Base-by-base conservation (phyloP, 78 protist genomes). In the Blattamonas nauphoetae region DNA sequence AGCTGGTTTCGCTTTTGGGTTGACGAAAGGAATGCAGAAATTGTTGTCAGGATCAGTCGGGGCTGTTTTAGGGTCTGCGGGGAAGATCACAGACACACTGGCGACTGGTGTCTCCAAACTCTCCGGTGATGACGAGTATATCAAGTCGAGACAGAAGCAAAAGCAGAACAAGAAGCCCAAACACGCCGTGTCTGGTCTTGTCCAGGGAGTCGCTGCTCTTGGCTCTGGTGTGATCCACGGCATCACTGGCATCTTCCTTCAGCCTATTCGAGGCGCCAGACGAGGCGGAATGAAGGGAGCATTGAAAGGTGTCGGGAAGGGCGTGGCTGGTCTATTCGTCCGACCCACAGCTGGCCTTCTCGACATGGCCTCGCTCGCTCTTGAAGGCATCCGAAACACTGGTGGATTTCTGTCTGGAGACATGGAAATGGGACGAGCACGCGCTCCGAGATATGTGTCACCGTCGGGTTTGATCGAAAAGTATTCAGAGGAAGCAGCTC, bases 261-360 rank as follows among this genome's bases (percentile, higher is more conserved):
- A 84, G 86, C 86, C 86, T 6, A 46, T 46, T 21, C 32, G 42
- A 45, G 86, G 86, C 86, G 85, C 78, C 4, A 5, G 34, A 5
- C 4, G 42, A 21, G 86, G 78, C 33, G 86, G 86, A 32, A 6
- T 46, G 6, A 5, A 33, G 42, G 86, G 86, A 21, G 4, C 42
- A 41, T 5, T 84, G 41, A 84, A 84, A 6, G 86, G 86, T 5
- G 78, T 84, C 29, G 86, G 86, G 63, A 84, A 84, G 86, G 86
- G 86, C 38, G 11, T 84, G 32, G 86, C 21, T 5, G 86, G 86
- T 4, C 36, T 43, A 6, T 32, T 84, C 11, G 86, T 46, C 32
- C 55, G 78, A 5, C 86, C 86, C 41, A 44, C 78, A 5, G 86
- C 78, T 4, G 86, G 86, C 42, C 46, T 84, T 6, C 21, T 46